Conservation (phyloP, 805 yeast species). For the Ogataea corticis region DNA sequence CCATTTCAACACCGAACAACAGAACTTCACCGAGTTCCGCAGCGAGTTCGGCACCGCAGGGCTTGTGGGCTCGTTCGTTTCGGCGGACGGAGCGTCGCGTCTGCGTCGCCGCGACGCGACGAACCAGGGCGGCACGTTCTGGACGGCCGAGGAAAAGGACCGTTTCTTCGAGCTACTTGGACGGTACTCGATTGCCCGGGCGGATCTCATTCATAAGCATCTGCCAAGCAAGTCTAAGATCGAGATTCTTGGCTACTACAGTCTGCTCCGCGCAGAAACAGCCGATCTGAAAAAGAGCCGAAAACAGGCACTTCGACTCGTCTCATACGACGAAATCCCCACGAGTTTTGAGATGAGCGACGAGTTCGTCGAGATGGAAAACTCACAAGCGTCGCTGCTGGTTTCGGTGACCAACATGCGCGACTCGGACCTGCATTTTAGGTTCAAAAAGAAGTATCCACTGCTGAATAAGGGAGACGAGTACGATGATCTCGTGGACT, state of each 20-base stretch:
- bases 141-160: slow-evolving; percentile 53
- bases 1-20: slow-evolving; percentile 14
- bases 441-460: slow-evolving; percentile 14
- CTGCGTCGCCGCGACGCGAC: slow-evolving; percentile 5
- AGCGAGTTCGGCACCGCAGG: slow-evolving; percentile 15
- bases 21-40: slow-evolving; percentile 8
- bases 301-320: slow-evolving; percentile 23
- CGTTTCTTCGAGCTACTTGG: slow-evolving; percentile 50
- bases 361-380: slow-evolving; percentile 45
- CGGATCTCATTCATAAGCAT: slow-evolving; percentile 40
- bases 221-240: slow-evolving; percentile 43
- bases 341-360: slow-evolving; percentile 53
- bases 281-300: slow-evolving; percentile 25
- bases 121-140: slow-evolving; percentile 37
- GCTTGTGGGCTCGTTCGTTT: slow-evolving; percentile 22
- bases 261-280: slow-evolving; percentile 36
- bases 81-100: slow-evolving; percentile 14
- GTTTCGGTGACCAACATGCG: slow-evolving; percentile 11
- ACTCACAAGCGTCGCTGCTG: slow-evolving; percentile 26
- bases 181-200: slow-evolving; percentile 48
- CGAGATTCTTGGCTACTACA: slow-evolving; percentile 49
- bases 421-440: slow-evolving; percentile 14
- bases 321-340: slow-evolving; percentile 49
- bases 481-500: slow-evolving; percentile 17
- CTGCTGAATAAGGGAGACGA: slow-evolving; percentile 2